Percentiles rank a stretch among this genome's conserved stretches.
Evolutionary conservation across 768 basidiomycete genomes (phyloP).

Genomic region (Leccinum arenicola): DNA sequence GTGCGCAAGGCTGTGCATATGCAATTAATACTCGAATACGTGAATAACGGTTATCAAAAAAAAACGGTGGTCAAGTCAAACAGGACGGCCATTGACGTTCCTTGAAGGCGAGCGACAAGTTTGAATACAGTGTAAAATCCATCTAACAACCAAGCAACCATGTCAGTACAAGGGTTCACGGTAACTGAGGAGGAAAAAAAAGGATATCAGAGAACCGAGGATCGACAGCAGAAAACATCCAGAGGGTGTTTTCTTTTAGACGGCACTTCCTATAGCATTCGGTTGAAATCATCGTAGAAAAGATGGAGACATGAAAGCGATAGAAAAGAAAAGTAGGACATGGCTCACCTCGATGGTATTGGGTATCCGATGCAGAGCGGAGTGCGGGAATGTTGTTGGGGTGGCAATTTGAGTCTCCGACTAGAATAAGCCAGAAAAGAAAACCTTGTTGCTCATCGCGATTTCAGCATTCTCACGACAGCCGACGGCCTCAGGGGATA

Average conservation of each 20-base stretch:
- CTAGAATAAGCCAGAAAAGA: conserved; percentile 25
- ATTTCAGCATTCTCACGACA: conserved; percentile 37
- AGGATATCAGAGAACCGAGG: conserved; percentile 33
- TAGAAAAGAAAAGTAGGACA: background rate
- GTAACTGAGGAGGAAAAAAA: background rate
- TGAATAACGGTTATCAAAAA: conserved; percentile 16
- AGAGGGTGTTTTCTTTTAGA: conserved; percentile 26
- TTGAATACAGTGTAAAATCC: no score
- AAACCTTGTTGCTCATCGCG: conserved; percentile 23
- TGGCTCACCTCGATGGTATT: conserved; percentile 19
- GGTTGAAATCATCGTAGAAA: conserved; percentile 30
- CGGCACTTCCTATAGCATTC: conserved; percentile 38
- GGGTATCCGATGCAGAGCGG: background rate
- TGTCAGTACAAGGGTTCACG: conserved; percentile 4
- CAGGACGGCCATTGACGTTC: background rate
- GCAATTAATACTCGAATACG: conserved; percentile 17
- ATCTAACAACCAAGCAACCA: conserved; percentile 3
- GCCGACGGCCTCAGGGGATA: conserved; percentile 36
- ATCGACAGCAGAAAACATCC: conserved; percentile 32
- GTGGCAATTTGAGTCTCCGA: conserved; percentile 29
- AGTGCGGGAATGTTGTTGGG: conserved; percentile 2
- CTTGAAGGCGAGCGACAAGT: no score
- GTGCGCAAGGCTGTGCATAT: background rate
- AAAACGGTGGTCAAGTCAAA: background rate
- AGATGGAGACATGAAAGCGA: background rate